A percentile compares a stretch with the other conserved stretches of the same genome.
Conservation (phyloP, 2,329 filamentous ascomycete genomes). For the Sordariomycetes sp. region DNA sequence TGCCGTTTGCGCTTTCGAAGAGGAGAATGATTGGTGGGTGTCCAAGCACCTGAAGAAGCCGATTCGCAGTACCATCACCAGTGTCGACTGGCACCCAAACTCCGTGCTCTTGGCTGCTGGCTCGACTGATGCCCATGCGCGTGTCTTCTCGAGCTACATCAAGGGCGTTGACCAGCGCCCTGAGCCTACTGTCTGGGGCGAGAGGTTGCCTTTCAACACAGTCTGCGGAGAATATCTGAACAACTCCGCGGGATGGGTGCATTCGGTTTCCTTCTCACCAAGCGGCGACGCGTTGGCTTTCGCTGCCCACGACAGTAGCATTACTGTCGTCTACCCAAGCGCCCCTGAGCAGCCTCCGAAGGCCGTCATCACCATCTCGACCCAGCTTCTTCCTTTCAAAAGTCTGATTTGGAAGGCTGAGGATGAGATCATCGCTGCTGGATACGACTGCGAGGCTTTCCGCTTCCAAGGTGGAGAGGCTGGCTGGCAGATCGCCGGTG, state of each 20-base stretch:
- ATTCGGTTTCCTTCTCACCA: slow-evolving; percentile 87
- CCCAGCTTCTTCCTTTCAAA: slow-evolving; percentile 85
- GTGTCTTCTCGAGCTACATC: slow-evolving; percentile 92
- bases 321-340: slow-evolving; percentile 91
- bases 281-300: slow-evolving; percentile 91
- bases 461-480: slow-evolving; percentile 69
- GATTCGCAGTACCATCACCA: slow-evolving; percentile 93
- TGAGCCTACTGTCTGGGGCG: slow-evolving; percentile 84
- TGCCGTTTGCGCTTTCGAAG: slow-evolving; percentile 96
- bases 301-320: slow-evolving; percentile 87
- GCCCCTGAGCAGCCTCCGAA: slow-evolving; percentile 83
- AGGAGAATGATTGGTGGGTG: slow-evolving; percentile 99
- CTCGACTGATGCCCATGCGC: slow-evolving; percentile 92
- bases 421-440: slow-evolving; percentile 88
- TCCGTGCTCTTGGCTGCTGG: slow-evolving; percentile 89
- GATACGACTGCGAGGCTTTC: slow-evolving; percentile 85
- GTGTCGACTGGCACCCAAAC: slow-evolving; percentile 94
- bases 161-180: slow-evolving; percentile 87
- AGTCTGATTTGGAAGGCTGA: slow-evolving; percentile 89
- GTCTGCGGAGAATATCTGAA: slow-evolving; percentile 96
- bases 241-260: slow-evolving; percentile 94
- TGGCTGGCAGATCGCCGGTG: slow-evolving; percentile 79
- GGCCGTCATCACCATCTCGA: slow-evolving; percentile 84
- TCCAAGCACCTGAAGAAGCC: slow-evolving; percentile 99
- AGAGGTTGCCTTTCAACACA: slow-evolving; percentile 94